These are phyloP conservation scores for Cydonia oblonga DNA, from an alignment of 331 rosid species.

Conservation along the genomic window DNA sequence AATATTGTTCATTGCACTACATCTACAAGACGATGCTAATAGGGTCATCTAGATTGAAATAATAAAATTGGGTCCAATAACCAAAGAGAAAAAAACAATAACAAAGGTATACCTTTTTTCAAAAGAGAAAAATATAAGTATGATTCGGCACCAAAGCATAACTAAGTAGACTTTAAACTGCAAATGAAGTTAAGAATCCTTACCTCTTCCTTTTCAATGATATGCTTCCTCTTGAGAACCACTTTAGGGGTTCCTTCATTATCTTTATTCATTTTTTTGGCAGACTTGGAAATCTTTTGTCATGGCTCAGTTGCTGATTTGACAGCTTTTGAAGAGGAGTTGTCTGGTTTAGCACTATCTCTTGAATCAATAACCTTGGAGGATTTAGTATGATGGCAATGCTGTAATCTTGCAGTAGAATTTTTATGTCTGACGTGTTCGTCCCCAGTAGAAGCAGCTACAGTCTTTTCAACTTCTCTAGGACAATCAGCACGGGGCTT, in stretches of 20 bases:
- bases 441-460: constrained; percentile 18
- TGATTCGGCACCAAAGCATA: not conserved
- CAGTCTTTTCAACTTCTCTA: constrained; percentile 17
- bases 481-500: constrained; percentile 11
- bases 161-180: not conserved
- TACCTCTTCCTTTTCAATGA: constrained; percentile 26
- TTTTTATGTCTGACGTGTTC: constrained; percentile 10
- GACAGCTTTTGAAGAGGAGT: constrained; percentile 12
- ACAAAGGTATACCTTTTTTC: not conserved
- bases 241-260: constrained; percentile 25
- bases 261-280: constrained; percentile 10
- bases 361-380: constrained; percentile 17
- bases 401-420: constrained; percentile 20
- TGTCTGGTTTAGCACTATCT: constrained; percentile 13
- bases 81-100: not conserved
- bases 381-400: constrained; percentile 13
- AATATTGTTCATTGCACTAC: not conserved
- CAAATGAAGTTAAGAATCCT: not conserved
- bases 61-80: not conserved
- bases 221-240: constrained; percentile 23
- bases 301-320: constrained; percentile 24
- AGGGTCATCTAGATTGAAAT: not conserved
- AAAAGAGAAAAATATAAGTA: not conserved
- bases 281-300: constrained; percentile 18
- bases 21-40: not conserved